Conservation (phyloP, 2,329 filamentous ascomycete genomes). For the Beauveria sp. region DNA sequence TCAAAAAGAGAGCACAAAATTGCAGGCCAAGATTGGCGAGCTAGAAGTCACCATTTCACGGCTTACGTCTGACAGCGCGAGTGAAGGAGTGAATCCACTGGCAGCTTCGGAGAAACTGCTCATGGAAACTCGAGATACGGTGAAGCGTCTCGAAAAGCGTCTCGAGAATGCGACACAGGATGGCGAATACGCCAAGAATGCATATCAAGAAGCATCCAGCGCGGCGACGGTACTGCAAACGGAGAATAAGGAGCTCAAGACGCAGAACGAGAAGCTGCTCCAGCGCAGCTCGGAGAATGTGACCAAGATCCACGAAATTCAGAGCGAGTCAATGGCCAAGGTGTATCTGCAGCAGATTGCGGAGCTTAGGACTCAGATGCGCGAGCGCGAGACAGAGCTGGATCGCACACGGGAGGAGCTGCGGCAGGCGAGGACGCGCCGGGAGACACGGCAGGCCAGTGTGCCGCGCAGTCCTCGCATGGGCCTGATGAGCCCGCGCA, state of each 20-base stretch:
- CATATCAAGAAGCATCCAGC: constrained; percentile 52
- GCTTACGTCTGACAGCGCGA: constrained; percentile 20
- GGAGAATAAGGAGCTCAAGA: constrained; percentile 39
- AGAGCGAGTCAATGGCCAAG: constrained; percentile 29
- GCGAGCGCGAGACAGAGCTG: constrained; percentile 46
- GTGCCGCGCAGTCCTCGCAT: constrained; percentile 51
- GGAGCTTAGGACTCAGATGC: constrained; percentile 33
- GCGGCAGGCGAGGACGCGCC: constrained; percentile 37
- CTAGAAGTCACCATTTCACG: constrained; percentile 27
- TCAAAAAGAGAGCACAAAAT: constrained; percentile 29
- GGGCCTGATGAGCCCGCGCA: constrained; percentile 44
- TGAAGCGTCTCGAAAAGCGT: constrained; percentile 33
- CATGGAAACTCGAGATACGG: constrained; percentile 29
- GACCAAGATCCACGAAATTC: constrained; percentile 38
- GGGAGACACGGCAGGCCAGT: constrained; percentile 49
- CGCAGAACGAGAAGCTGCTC: constrained; percentile 31
- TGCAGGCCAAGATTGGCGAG: constrained; percentile 27
- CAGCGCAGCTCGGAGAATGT: constrained; percentile 38
- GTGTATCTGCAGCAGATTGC: constrained; percentile 30
- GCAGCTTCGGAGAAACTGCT: constrained; percentile 25
- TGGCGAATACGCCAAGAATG: constrained; percentile 47
- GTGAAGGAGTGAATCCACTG: constrained; percentile 18
- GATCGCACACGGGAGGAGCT: constrained; percentile 41
- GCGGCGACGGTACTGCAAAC: constrained; percentile 34
- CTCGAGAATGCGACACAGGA: constrained; percentile 37